Conservation (phyloP, 129 eudicot species). For the Artemisia annua region DNA sequence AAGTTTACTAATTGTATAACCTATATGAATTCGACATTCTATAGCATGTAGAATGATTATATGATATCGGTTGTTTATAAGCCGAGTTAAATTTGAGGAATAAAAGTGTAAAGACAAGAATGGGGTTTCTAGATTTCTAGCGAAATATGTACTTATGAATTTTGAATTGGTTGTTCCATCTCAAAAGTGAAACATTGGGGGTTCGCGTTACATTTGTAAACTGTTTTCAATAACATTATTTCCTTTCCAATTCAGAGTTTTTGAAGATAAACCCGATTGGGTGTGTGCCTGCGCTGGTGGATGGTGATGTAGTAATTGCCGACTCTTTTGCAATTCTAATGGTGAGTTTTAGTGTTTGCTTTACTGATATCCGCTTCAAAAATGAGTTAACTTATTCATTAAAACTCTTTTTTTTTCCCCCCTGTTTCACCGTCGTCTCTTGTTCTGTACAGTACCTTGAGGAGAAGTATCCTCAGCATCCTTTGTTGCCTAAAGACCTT, state of each 20-base stretch:
- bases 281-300: conserved; percentile 73
- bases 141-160: too few species aligned
- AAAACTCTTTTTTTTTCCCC: not conserved
- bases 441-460: conserved; percentile 52
- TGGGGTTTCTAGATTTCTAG: too few species aligned
- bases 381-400: not conserved
- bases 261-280: conserved; percentile 79
- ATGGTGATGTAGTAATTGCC: conserved; percentile 61
- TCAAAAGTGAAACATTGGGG: too few species aligned
- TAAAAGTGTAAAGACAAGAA: too few species aligned
- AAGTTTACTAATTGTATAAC: too few species aligned
- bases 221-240: conserved; percentile 2
- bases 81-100: too few species aligned
- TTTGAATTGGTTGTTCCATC: too few species aligned
- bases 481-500: too few species aligned
- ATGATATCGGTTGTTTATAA: too few species aligned
- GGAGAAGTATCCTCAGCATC: too few species aligned
- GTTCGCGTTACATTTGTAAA: not conserved
- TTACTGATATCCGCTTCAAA: not conserved
- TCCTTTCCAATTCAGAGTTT: conserved; percentile 42
- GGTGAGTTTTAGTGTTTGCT: conserved; percentile 40
- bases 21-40: too few species aligned
- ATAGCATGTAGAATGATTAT: too few species aligned
- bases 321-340: conserved; percentile 82
- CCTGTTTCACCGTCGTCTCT: not conserved